A percentile compares a stretch with the other conserved stretches of the same genome.
These are phyloP conservation scores for Eucalyptus melliodora DNA, from an alignment of 345 rosid genomes.

Conservation along the genomic window DNA sequence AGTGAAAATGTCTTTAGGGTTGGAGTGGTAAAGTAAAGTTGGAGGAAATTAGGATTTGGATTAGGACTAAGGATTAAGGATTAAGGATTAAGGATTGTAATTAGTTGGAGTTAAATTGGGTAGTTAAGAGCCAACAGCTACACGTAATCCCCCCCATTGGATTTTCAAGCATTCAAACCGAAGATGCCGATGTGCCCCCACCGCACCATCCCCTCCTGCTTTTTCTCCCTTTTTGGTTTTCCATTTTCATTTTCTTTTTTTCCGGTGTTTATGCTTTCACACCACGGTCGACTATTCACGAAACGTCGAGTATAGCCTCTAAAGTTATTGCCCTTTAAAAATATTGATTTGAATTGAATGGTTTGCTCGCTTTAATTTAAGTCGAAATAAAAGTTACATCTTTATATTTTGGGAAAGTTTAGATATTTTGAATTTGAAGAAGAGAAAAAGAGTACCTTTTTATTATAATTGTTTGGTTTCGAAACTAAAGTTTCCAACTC, in stretches of 20 bases:
- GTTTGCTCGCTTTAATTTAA: background rate
- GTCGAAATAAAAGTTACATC: background rate
- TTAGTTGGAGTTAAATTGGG: background rate
- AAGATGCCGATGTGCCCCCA: background rate
- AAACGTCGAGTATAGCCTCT: background rate
- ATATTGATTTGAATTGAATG: background rate
- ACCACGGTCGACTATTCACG: background rate
- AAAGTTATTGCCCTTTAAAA: no score
- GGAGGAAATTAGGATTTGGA: background rate
- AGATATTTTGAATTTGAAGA: background rate
- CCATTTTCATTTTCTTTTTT: background rate
- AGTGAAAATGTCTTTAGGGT: background rate
- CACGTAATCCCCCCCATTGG: background rate
- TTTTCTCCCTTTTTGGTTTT: background rate
- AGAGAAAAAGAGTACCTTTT: background rate
- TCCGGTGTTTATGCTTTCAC: background rate
- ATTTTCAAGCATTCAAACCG: background rate
- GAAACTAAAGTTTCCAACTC: background rate
- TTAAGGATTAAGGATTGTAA: background rate
- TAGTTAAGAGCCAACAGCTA: background rate
- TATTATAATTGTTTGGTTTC: no score
- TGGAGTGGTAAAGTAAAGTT: background rate
- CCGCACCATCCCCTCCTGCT: background rate
- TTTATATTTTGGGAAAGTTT: background rate
- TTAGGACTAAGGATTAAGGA: background rate